Evolutionary conservation across 2,329 filamentous ascomycete genomes (phyloP).

Genomic region (Fusarium falciforme): DNA sequence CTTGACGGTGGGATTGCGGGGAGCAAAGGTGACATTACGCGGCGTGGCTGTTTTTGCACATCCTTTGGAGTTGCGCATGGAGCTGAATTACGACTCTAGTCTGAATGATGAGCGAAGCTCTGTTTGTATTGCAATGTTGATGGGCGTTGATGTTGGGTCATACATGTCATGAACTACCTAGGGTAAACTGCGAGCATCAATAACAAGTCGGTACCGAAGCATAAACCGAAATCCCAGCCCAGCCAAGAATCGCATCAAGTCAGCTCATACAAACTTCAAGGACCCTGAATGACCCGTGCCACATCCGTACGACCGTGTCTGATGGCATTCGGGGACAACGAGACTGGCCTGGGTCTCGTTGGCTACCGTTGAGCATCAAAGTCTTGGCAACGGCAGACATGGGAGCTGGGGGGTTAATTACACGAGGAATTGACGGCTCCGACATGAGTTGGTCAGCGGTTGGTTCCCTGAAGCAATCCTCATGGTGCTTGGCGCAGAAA

Average conservation of each 20-base stretch:
- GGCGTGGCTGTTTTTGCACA: constrained; percentile 33
- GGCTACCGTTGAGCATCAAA: neutral
- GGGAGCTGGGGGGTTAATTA: neutral
- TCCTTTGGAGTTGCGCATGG: constrained; percentile 25
- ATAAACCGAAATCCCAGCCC: neutral
- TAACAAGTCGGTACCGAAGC: neutral
- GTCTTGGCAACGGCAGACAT: neutral
- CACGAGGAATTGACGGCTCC: neutral
- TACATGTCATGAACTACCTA: neutral
- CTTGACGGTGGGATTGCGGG: constrained; percentile 18
- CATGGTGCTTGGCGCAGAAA: constrained; percentile 20
- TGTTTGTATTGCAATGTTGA: neutral
- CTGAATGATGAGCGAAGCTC: neutral
- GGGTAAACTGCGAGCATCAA: neutral
- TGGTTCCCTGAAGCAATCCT: neutral
- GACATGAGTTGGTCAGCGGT: neutral
- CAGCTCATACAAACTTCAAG: neutral
- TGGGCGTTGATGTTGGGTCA: neutral
- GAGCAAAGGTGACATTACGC: constrained; percentile 32
- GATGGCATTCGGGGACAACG: neutral
- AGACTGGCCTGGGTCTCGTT: neutral
- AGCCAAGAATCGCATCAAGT: neutral
- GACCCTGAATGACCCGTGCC: neutral
- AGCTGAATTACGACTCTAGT: constrained; percentile 19
- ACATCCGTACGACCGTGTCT: neutral